Percentiles rank a stretch among this genome's conserved stretches.
These are phyloP conservation scores for Pichia inconspicua DNA, from an alignment of 1,139 yeast species.

Conservation along the genomic window DNA sequence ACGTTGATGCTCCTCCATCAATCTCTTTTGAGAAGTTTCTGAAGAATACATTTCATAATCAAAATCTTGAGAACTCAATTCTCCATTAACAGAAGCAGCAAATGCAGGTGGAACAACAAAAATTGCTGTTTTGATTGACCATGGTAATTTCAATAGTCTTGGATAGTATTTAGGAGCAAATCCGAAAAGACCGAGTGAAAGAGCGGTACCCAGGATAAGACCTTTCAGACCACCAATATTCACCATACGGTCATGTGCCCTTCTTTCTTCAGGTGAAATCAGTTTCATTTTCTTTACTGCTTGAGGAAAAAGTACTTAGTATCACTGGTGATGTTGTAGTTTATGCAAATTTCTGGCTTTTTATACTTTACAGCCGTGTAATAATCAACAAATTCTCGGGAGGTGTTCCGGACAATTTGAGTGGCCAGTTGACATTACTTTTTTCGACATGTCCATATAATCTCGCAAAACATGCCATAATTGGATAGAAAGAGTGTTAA, in stretches of 20 bases:
- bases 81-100: conserved; percentile 49
- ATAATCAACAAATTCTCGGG: background rate
- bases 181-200: conserved; percentile 43
- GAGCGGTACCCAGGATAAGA: conserved; percentile 43
- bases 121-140: conserved; percentile 51
- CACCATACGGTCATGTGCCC: conserved; percentile 53
- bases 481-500: too few relatives aligned
- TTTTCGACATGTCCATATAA: background rate
- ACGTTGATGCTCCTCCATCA: conserved; percentile 41
- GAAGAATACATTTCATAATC: conserved; percentile 44
- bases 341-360: background rate
- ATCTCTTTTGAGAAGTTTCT: conserved; percentile 27
- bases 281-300: conserved; percentile 47
- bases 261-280: conserved; percentile 55
- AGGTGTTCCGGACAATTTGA: background rate
- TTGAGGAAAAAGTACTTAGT: background rate
- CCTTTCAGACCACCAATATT: conserved; percentile 59
- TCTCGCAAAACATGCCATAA: background rate
- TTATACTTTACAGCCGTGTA: background rate
- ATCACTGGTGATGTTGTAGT: background rate
- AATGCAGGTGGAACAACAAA: conserved; percentile 55
- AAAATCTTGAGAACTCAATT: conserved; percentile 48
- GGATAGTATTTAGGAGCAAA: conserved; percentile 38
- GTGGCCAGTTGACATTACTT: background rate
- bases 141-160: conserved; percentile 34